Base-by-base conservation (phyloP, 129 eudicot species). In the Lactuca sativa region DNA sequence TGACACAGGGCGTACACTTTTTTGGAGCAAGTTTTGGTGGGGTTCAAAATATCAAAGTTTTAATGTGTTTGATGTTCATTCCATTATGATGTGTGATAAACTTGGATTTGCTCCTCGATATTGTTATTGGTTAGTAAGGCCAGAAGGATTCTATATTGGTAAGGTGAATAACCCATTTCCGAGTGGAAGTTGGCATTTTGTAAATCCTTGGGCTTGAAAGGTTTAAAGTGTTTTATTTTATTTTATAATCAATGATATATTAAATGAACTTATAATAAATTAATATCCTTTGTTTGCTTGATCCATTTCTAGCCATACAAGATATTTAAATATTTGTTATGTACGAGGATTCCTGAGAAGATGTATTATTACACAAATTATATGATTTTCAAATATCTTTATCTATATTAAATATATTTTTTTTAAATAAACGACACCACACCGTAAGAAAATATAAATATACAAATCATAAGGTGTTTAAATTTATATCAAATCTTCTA, bases 21-120 rank as follows among this genome's bases (percentile, higher is more conserved):
- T 47, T 47, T 47, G n/a, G 52, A 47, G 70, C 18, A 37, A 64
- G 7, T 64, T 64, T 6, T 43, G 56, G 14, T 44, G 70, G 70
- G 21, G 14, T 25, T 64, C 70, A 44, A 64, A n/a, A 11, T 10
- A 44, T 11, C 49, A 64, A 44, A 47, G 16, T 21, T 47, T 47
- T 47, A 47, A 47, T 47, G 52, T 47, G 15, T 47, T 47, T 9
- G 52, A 47, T 11, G 52, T 47, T 47, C 3, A 47, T 4, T 10
- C 52, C 3, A 47, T 47, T 47, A 47, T n/a, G 5, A 47, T 47
- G 52, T 47, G 52, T 47, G 52, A 47, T 47, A 47, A 47, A 47
- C 52, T 47, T 47, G 52, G 52, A 47, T 47, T 47, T 47, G 15
- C 5, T 47, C 5, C 52, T 47, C n/a, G 52, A 47, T 0, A 47